These are phyloP conservation scores for Kondoa malvinella DNA, from an alignment of 768 basidiomycete genomes.

Conservation along the genomic window DNA sequence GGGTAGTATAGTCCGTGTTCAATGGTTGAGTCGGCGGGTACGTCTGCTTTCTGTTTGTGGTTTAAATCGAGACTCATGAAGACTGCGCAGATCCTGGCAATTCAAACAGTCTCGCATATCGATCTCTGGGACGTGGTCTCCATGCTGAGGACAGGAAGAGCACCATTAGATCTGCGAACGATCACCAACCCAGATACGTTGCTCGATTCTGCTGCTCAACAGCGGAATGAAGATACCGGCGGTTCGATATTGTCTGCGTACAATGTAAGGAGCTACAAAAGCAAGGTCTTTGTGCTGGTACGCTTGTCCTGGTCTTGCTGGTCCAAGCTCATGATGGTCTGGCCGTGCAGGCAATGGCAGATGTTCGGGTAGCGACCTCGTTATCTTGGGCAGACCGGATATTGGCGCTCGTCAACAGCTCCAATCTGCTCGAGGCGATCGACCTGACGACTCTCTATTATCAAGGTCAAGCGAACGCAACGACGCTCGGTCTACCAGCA, in stretches of 20 bases:
- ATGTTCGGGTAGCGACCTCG: constrained; percentile 62
- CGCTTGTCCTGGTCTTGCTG: constrained; percentile 29
- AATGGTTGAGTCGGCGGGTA: constrained; percentile 80
- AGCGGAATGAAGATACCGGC: not conserved
- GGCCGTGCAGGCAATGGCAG: constrained; percentile 34
- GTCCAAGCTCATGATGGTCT: constrained; percentile 13
- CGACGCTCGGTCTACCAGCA: constrained; percentile 60
- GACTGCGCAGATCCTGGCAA: constrained; percentile 37
- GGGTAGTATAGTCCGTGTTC: constrained; percentile 49
- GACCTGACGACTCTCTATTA: constrained; percentile 70
- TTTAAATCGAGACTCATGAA: constrained; percentile 43
- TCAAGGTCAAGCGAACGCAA: constrained; percentile 34
- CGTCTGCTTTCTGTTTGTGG: constrained; percentile 35
- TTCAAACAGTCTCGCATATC: constrained; percentile 40
- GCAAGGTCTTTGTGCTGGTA: constrained; percentile 78
- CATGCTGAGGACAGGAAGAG: constrained; percentile 24
- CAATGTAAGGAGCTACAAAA: constrained; percentile 66
- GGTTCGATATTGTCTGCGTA: constrained; percentile 33
- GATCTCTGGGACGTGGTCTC: constrained; percentile 53
- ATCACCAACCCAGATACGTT: constrained; percentile 31
- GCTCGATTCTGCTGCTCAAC: constrained; percentile 12
- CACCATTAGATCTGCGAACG: constrained; percentile 36
- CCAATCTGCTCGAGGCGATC: constrained; percentile 80
- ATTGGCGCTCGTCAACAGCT: constrained; percentile 58
- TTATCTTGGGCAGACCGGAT: constrained; percentile 92